Base-by-base conservation (phyloP, 371 early-diverging fungal species). In the Mucor velutinosus region DNA sequence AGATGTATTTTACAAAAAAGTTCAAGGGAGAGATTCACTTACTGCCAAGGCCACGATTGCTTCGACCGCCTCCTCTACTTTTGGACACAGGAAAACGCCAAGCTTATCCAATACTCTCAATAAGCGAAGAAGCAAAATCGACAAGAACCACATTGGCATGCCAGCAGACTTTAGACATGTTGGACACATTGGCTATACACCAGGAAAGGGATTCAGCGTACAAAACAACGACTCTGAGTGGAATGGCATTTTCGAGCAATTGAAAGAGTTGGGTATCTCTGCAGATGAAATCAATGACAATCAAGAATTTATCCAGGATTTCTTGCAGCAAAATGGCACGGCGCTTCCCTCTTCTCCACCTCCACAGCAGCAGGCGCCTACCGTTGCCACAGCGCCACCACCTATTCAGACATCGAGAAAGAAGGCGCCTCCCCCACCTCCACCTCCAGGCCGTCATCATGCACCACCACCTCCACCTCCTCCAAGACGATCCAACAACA, bases 101-200 rank as follows among this genome's bases (percentile, higher is more conserved):
- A 58, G 49, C 29, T 55, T 21, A 35, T 39, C 47, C 23, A 63
- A 61, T 7, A 65, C 57, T 17, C 58, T 65, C 27, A 59, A 53
- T 27, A 63, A 69, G 47, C 71, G 74, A 14, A 76, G 67, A 35
- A 70, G 64, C 33, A 81, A 76, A 61, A 80, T 93, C 58, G 93
- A 93, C 71, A 93, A 93, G 78, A 83, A 85, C 7, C 84, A 84
- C 76, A 95, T 95, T 68, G 84, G 89, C 21, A 83, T 85, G 49
- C 95, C 95, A 5, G 84, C 90, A 19, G 88, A 92, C 69, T 93
- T 92, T 70, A 82, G 90, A 68, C 93, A 94, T 77, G 76, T 94
- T 8, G 84, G 88, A 17, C 92, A 93, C 72, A 91, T 94, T 70
- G 94, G 93, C 11, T 91, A 85, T 74, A 90, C 92, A 51, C 87